A percentile compares a stretch with the other conserved stretches of the same genome.
These are phyloP conservation scores for Wakefieldia striispora DNA, from an alignment of 768 basidiomycete genomes.

Conservation along the genomic window DNA sequence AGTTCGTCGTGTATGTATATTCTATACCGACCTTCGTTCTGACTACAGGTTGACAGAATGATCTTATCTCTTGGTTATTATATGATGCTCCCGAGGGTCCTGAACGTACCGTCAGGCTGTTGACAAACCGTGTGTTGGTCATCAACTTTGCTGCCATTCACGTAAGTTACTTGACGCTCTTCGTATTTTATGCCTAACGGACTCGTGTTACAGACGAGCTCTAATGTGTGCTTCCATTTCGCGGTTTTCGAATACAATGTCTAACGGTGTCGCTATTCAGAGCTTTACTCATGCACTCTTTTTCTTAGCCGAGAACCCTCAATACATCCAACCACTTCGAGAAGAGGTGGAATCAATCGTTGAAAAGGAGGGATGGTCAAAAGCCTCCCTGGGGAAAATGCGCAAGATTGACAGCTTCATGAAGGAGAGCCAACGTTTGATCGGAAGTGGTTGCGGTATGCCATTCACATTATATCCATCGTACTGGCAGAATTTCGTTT, in stretches of 20 bases:
- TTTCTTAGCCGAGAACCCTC: slow-evolving; percentile 34
- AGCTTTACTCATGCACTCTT: slow-evolving; percentile 36
- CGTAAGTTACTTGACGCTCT: slow-evolving; percentile 9
- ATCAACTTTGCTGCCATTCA: slow-evolving; percentile 23
- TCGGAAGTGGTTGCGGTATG: slow-evolving; percentile 29
- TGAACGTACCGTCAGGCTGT: slow-evolving; percentile 19
- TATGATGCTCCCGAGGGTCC: slow-evolving; percentile 19
- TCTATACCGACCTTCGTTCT: background rate
- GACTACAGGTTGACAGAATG: slow-evolving; percentile 20
- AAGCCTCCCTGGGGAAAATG: slow-evolving; percentile 27
- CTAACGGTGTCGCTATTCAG: slow-evolving; percentile 6
- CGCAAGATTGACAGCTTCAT: slow-evolving; percentile 40
- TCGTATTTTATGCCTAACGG: background rate
- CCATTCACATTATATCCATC: background rate
- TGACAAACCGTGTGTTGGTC: slow-evolving; percentile 17
- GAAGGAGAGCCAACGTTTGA: slow-evolving; percentile 34
- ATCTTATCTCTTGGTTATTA: slow-evolving; percentile 34
- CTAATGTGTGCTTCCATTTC: slow-evolving; percentile 16
- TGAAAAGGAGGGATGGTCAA: slow-evolving; percentile 22
- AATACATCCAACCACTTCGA: slow-evolving; percentile 21
- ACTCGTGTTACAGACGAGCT: slow-evolving; percentile 18
- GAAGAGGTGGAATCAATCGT: slow-evolving; percentile 9
- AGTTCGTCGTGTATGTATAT: slow-evolving; percentile 18
- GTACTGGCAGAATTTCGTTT: background rate
- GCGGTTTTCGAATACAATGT: too few relatives aligned